phyloP scores from a whole-genome alignment of 805 yeast species.

The Cyberlindnera xishuangbannaensis region DNA sequence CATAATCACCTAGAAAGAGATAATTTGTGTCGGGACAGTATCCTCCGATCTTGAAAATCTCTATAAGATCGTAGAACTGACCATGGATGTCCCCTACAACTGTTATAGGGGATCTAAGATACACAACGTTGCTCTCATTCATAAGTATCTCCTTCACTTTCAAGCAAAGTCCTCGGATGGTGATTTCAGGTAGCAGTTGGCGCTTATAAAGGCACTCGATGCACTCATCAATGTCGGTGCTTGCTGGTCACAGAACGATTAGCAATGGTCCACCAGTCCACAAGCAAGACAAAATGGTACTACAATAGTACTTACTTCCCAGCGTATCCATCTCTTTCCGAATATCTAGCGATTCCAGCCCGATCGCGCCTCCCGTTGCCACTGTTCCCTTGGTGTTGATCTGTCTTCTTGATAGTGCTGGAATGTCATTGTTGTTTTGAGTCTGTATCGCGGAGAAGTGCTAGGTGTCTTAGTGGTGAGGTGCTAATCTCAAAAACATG shows the following conservation, averaged over 20 bases:
- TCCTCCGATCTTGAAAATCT: constrained; percentile 92
- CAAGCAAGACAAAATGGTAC: neutral
- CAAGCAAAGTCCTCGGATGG: constrained; percentile 67
- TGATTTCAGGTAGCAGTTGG: constrained; percentile 63
- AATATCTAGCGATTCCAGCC: no score
- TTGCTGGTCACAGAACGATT: neutral
- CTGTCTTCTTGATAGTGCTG: no score
- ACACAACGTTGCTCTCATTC: constrained; percentile 80
- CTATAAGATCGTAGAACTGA: constrained; percentile 89
- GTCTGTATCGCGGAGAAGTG: neutral
- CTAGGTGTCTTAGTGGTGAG: neutral
- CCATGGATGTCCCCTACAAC: constrained; percentile 98
- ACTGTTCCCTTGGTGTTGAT: no score
- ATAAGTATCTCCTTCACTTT: constrained; percentile 77
- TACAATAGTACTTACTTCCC: neutral
- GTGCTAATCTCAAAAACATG: neutral
- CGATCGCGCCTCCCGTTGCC: no score
- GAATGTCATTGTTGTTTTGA: neutral
- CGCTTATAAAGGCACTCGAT: constrained; percentile 59
- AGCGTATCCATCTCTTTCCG: neutral
- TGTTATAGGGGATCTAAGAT: constrained; percentile 80
- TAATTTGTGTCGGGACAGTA: constrained; percentile 91
- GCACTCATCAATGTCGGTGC: constrained; percentile 58
- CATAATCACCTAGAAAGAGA: constrained; percentile 90
- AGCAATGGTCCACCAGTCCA: neutral